phyloP scores from a whole-genome alignment of 108 stramenopile genomes.

The Fistulifera solaris region DNA sequence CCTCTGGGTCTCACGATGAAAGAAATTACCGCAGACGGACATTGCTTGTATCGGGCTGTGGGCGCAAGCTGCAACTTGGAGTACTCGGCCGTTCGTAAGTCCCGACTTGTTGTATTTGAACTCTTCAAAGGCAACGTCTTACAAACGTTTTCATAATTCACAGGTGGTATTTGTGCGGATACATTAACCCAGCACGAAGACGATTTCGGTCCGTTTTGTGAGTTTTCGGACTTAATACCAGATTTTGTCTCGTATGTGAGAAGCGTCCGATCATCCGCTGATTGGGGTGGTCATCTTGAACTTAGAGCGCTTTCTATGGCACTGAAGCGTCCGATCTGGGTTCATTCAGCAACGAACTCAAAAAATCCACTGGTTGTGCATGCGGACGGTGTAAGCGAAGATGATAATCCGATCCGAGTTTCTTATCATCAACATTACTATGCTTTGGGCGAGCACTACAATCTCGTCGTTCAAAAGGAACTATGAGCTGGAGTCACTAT shows the following conservation, averaged over 20 bases:
- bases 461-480: slow-evolving; percentile 53
- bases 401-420: slow-evolving; percentile 44
- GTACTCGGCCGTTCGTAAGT: slow-evolving; percentile 36
- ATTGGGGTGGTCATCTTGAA: slow-evolving; percentile 98
- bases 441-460: slow-evolving; percentile 97
- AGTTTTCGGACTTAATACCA: slow-evolving; percentile 40
- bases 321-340: slow-evolving; percentile 76
- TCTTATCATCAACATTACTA: slow-evolving; percentile 95
- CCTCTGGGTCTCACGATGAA: slow-evolving; percentile 41
- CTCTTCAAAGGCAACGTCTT: too few species aligned
- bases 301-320: slow-evolving; percentile 73
- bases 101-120: too few species aligned
- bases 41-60: slow-evolving; percentile 94
- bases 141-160: neutral
- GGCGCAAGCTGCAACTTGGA: slow-evolving; percentile 49
- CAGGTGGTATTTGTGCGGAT: slow-evolving; percentile 56
- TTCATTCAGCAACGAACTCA: slow-evolving; percentile 58
- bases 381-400: slow-evolving; percentile 13
- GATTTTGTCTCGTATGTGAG: slow-evolving; percentile 78
- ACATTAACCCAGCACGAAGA: slow-evolving; percentile 40
- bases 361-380: slow-evolving; percentile 31
- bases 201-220: slow-evolving; percentile 89
- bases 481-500: neutral
- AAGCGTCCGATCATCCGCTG: slow-evolving; percentile 66
- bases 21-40: slow-evolving; percentile 90